Conservation (phyloP, 208 protist genomes). For the Trypanosoma grayi region DNA sequence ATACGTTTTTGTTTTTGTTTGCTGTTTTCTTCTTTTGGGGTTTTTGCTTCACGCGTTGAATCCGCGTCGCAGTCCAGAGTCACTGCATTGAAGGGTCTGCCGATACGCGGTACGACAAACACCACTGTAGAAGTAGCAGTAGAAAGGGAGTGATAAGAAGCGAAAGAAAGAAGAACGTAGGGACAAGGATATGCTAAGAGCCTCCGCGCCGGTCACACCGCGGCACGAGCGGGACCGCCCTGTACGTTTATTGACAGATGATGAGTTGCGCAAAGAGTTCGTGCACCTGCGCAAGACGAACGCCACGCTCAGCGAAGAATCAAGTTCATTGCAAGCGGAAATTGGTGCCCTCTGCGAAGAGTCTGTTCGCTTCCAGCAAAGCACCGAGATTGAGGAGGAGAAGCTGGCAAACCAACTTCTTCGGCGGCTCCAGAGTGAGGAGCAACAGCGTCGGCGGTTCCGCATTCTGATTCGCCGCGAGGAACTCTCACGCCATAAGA, state of each 20-base stretch:
- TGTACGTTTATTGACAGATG: constrained; percentile 53
- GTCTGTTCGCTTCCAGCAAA: constrained; percentile 64
- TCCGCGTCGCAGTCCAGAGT: no score
- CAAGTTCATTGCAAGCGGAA: constrained; percentile 31
- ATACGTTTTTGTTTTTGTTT: no score
- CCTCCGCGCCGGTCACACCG: constrained; percentile 20
- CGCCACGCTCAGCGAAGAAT: constrained; percentile 40
- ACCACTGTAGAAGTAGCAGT: no score
- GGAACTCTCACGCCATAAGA: constrained; percentile 41
- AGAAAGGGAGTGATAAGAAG: no score
- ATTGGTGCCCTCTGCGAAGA: constrained; percentile 66
- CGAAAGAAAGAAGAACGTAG: neutral
- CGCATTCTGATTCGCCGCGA: constrained; percentile 43
- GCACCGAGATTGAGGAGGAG: constrained; percentile 79
- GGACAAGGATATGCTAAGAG: constrained; percentile 1
- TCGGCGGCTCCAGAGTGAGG: constrained; percentile 56
- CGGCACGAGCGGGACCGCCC: constrained; percentile 13
- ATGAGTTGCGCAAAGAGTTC: constrained; percentile 60
- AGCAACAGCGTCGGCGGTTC: constrained; percentile 51
- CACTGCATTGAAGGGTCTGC: no score
- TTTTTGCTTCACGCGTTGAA: no score
- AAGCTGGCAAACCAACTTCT: constrained; percentile 74
- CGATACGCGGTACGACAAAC: constrained; percentile 2
- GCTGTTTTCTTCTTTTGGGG: no score
- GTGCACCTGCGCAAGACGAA: constrained; percentile 40